A percentile compares a stretch with the other conserved stretches of the same genome.
Evolutionary conservation across 2,329 filamentous ascomycete genomes (phyloP).

Genomic region (Rosellinia necatrix): DNA sequence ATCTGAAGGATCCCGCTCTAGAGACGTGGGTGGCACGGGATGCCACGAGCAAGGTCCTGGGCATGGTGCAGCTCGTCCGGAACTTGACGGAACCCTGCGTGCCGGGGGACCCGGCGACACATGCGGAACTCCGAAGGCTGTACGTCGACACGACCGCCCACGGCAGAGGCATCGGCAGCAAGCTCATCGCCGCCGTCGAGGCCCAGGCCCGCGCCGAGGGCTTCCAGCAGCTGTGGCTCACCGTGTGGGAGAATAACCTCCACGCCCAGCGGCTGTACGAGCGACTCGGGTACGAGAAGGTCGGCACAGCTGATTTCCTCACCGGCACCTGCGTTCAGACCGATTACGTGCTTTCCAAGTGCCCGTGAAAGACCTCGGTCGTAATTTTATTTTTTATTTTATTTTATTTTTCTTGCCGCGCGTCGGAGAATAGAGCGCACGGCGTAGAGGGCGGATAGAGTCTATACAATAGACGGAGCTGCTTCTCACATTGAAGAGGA

Average conservation of each 20-base stretch:
- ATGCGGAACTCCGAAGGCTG: conserved; percentile 37
- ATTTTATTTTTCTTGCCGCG: too few relatives aligned
- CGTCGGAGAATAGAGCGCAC: too few relatives aligned
- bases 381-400: too few relatives aligned
- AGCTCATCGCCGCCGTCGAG: conserved; percentile 36
- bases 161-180: conserved; percentile 37
- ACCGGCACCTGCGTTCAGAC: conserved; percentile 32
- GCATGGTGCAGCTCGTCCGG: conserved; percentile 37
- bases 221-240: conserved; percentile 36
- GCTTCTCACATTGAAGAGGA: too few relatives aligned
- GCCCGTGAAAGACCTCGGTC: conserved; percentile 19
- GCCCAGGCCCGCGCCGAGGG: conserved; percentile 34
- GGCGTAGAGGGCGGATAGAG: too few relatives aligned
- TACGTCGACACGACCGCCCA: conserved; percentile 38
- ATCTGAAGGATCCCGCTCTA: conserved; percentile 29
- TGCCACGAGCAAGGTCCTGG: conserved; percentile 27
- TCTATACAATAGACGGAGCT: too few relatives aligned
- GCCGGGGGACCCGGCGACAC: conserved; percentile 24
- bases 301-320: conserved; percentile 32
- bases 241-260: conserved; percentile 37
- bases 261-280: conserved; percentile 33
- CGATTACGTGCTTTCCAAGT: conserved; percentile 35
- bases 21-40: conserved; percentile 35
- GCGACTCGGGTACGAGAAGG: conserved; percentile 32
- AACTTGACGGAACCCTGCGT: conserved; percentile 29